Base-by-base conservation (phyloP, 1,284 basidiomycete genomes). In the Cryptococcus sp. region DNA sequence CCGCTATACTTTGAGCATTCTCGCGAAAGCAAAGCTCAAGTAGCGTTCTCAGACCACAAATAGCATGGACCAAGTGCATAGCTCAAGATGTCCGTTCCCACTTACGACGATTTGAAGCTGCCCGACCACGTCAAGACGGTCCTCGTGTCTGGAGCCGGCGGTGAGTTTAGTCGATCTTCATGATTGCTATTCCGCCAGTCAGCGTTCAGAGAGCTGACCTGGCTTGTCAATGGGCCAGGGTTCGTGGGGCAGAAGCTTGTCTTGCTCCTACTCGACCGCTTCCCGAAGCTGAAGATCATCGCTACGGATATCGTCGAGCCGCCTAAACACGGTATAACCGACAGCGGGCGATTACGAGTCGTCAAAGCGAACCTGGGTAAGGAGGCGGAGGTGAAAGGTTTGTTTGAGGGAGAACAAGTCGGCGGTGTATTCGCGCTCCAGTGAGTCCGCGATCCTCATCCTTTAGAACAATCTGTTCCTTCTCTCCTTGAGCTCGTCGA, bases 111-210 rank as follows among this genome's bases (percentile, higher is more conserved):
- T 10, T 64, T 77, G 55, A 72, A 74, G 61, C 69, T 80, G n/a
- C 78, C 78, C 13, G 48, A 62, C 10, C 72, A 76, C 59, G 69
- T 79, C 66, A 66, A 77, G 66, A 79, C 78, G 3, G 67, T 86
- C 47, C 80, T 86, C 27, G 81, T 87, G 54, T 85, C 85, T 53
- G 85, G 85, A 41, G 84, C 85, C 31, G 82, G 81, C 27, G 84
- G 84, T 77, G 56, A 45, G 75, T 73, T 10, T 15, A n/a, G 44
- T 15, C 20, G n/a, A 38, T 20, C 50, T 35, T 27, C 27, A 47
- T 23, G n/a, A 35, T 2, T 8, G 10, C 4, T 10, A 35, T 4
- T 35, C 31, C 5, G 31, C 31, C 10, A 8, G 17, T 27, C 39
- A 17, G 0, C 17, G 16, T 47, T 40, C 20, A 23, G 45, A 31